Base-by-base conservation (phyloP, 768 basidiomycete genomes). In the Neoboletus magnificus region DNA sequence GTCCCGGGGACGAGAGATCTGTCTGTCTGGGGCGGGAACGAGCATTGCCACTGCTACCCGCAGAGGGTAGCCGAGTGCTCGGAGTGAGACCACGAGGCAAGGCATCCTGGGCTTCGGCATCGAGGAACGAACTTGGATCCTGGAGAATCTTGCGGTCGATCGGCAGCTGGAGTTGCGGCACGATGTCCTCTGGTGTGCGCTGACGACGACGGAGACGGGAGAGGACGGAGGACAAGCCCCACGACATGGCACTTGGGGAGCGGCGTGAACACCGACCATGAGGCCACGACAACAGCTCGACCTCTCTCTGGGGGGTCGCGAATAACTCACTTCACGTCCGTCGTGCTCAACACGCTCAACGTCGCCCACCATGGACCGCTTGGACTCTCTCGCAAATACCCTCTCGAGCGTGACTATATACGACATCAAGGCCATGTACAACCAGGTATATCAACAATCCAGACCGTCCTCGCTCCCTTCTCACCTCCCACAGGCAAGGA, bases 361-460 rank as follows among this genome's bases (percentile, higher is more conserved):
- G 33, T 54, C 58, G 66, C 62, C 70, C 69, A 66, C 65, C 68
- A 93, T 93, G 91, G 91, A 93, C 64, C 84, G 82, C 64, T 71
- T 93, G 55, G 89, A 91, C 69, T 78, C 83, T 3, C 80, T 97
- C 54, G 80, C 88, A 51, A 86, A 72, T 62, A 80, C 88, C 50
- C 73, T 95, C 57, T 91, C 91, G 23, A 86, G 86, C 68, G 76
- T 97, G 53, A 89, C 93, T 2, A 70, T 98, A 64, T 98, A 98
- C 75, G 94, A 98, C 71, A 80, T 98, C 71, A 97, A 94, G 76
- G 82, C 82, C 65, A 89, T 93, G 83, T 96, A 96, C 77, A 93
- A 88, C 64, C 94, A 97, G 84, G 91, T 87, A 57, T 30, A 68
- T 64, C 33, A 29, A n/a, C 46, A 16, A 1, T 33, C 7, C 33